Percentiles rank a stretch among this genome's conserved stretches.
Evolutionary conservation across 2,329 filamentous ascomycete species (phyloP).

Genomic region (Stemphylium vesicarium): DNA sequence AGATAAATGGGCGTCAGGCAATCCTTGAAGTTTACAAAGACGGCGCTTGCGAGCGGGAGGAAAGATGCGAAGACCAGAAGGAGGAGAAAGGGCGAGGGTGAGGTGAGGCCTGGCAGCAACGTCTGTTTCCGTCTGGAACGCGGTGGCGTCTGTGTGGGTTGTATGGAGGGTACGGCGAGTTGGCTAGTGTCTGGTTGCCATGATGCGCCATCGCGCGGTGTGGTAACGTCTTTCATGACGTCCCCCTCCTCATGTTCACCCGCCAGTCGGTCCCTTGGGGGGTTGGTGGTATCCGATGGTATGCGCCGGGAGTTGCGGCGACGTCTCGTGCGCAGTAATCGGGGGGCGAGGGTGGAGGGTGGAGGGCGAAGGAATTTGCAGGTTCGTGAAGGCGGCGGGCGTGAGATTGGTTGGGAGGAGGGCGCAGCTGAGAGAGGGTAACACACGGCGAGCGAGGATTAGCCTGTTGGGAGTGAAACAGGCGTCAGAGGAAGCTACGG

Average conservation of each 20-base stretch:
- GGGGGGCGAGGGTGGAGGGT: not conserved
- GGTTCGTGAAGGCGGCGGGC: not conserved
- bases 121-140: constrained; percentile 36
- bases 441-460: constrained; percentile 25
- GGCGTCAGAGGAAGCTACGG: constrained; percentile 16
- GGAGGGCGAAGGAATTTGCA: not conserved
- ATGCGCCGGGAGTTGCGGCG: not conserved
- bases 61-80: constrained; percentile 31
- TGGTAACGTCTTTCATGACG: constrained; percentile 34
- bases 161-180: constrained; percentile 33
- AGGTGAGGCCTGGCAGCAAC: constrained; percentile 8
- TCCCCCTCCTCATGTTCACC: constrained; percentile 40
- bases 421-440: constrained; percentile 4
- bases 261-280: constrained; percentile 1
- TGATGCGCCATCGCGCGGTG: constrained; percentile 27
- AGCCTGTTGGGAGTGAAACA: constrained; percentile 27
- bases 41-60: constrained; percentile 49
- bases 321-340: not conserved
- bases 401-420: not conserved
- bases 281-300: not conserved
- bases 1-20: constrained; percentile 68
- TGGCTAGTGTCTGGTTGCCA: constrained; percentile 17
- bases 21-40: constrained; percentile 80
- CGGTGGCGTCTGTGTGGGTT: constrained; percentile 40
- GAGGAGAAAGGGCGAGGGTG: constrained; percentile 30